A percentile compares a stretch with the other conserved stretches of the same genome.
These are phyloP conservation scores for Pisolithus marmoratus DNA, from an alignment of 768 basidiomycete species.

Conservation along the genomic window DNA sequence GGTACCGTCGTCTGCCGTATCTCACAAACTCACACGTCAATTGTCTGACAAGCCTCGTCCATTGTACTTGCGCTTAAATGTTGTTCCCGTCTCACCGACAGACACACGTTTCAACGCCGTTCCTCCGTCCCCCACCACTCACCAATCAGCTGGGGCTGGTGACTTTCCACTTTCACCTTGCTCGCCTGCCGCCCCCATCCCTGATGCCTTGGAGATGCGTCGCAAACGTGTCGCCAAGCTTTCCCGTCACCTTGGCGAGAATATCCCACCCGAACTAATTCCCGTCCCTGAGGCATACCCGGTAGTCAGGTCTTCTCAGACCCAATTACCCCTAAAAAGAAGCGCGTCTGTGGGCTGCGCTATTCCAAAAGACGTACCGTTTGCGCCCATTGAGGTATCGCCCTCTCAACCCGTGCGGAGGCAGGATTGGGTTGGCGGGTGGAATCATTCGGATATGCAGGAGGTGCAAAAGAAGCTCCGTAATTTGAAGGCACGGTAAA, in stretches of 20 bases:
- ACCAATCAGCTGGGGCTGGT: not conserved
- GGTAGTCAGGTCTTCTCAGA: not conserved
- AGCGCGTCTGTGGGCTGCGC: conserved; percentile 12
- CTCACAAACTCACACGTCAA: conserved; percentile 7
- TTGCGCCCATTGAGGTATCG: not conserved
- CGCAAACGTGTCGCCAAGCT: conserved; percentile 55
- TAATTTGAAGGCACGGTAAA: conserved; percentile 17
- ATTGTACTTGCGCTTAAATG: conserved; percentile 20
- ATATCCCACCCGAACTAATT: conserved; percentile 52
- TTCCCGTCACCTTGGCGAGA: conserved; percentile 51
- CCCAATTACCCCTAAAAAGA: conserved; percentile 2
- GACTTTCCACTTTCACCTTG: conserved; percentile 13
- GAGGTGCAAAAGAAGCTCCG: conserved; percentile 36
- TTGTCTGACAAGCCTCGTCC: conserved; percentile 12
- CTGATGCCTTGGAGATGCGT: conserved; percentile 29
- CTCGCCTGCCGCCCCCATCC: conserved; percentile 13
- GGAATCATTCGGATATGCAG: conserved; percentile 34
- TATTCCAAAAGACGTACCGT: not conserved
- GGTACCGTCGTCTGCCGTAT: conserved; percentile 18
- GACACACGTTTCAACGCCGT: conserved; percentile 5
- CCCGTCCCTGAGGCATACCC: conserved; percentile 19
- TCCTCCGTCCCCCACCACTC: conserved; percentile 10
- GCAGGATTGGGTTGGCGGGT: conserved; percentile 34
- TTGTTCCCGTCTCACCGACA: conserved; percentile 6
- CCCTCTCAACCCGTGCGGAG: not conserved